A percentile compares a stretch with the other conserved stretches of the same genome.
These are phyloP conservation scores for Penicillium sp. DNA, from an alignment of 2,329 filamentous ascomycete species.

Conservation along the genomic window DNA sequence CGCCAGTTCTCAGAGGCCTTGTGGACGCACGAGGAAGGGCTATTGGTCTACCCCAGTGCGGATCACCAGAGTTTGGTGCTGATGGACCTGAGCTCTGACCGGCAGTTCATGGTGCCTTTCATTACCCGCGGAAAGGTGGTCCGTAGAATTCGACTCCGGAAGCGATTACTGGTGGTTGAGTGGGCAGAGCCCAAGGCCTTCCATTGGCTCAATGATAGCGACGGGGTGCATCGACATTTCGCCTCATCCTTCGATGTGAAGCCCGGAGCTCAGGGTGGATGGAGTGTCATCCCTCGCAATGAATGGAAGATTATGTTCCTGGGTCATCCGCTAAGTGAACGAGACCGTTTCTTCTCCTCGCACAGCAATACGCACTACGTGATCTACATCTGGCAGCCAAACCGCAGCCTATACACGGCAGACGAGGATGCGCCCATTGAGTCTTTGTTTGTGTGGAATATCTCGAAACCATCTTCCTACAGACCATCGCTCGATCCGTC, in stretches of 20 bases:
- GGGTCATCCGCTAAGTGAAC: constrained; percentile 54
- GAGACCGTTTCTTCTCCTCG: constrained; percentile 62
- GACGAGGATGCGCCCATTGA: constrained; percentile 59
- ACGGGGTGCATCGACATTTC: constrained; percentile 57
- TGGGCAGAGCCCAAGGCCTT: constrained; percentile 58
- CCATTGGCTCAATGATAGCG: constrained; percentile 52
- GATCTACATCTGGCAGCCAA: constrained; percentile 62
- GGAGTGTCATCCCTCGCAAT: constrained; percentile 52
- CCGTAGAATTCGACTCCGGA: constrained; percentile 54
- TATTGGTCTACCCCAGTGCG: constrained; percentile 54
- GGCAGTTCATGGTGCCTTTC: constrained; percentile 52
- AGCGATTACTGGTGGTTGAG: constrained; percentile 60
- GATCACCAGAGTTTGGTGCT: constrained; percentile 41
- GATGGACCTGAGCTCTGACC: constrained; percentile 51
- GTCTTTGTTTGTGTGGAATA: constrained; percentile 60
- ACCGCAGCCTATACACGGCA: constrained; percentile 52
- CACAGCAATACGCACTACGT: constrained; percentile 61
- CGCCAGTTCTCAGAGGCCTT: constrained; percentile 38
- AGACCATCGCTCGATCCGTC: constrained; percentile 52
- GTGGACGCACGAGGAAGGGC: constrained; percentile 59
- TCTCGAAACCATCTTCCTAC: constrained; percentile 51
- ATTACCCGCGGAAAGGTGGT: constrained; percentile 50
- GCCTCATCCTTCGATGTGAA: constrained; percentile 58
- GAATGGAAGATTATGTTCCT: constrained; percentile 62
- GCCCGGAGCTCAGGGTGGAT: constrained; percentile 26